These are phyloP conservation scores for Saccharomyces hybrid DNA, from an alignment of 1,139 yeast species.

Conservation along the genomic window DNA sequence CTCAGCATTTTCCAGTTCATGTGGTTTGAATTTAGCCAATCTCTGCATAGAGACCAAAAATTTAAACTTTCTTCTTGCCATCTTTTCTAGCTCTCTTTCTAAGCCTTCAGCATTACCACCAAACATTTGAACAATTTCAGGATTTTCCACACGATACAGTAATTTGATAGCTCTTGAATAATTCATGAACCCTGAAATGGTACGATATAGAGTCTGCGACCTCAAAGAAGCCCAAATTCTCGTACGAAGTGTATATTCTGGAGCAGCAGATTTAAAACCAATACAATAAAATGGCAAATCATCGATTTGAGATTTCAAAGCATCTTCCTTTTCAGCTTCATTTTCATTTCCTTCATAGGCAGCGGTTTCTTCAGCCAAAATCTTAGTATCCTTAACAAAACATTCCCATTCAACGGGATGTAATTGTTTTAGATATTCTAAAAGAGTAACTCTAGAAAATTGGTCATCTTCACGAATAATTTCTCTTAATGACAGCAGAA, in stretches of 20 bases:
- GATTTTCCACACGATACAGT: conserved; percentile 96
- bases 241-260: conserved; percentile 95
- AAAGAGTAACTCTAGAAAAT: conserved; percentile 89
- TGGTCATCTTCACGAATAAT: conserved; percentile 98
- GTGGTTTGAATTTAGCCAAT: conserved; percentile 92
- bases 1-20: conserved; percentile 96
- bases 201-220: conserved; percentile 96
- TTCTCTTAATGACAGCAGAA: conserved; percentile 86
- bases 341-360: conserved; percentile 73
- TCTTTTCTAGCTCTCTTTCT: conserved; percentile 93
- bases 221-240: conserved; percentile 99
- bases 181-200: conserved; percentile 98
- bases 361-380: conserved; percentile 94
- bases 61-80: conserved; percentile 99
- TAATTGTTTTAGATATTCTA: conserved; percentile 93
- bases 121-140: conserved; percentile 95
- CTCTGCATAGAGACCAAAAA: conserved; percentile 98
- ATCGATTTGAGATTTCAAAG: conserved; percentile 81
- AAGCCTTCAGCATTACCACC: conserved; percentile 96
- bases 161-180: conserved; percentile 96
- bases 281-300: conserved; percentile 97
- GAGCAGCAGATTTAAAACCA: conserved; percentile 99
- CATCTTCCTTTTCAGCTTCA: conserved; percentile 59
- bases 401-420: conserved; percentile 99
- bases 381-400: conserved; percentile 96